Evolutionary conservation across 441 rosid genomes (phyloP).

Genomic region (Arabidopsis lyrata): DNA sequence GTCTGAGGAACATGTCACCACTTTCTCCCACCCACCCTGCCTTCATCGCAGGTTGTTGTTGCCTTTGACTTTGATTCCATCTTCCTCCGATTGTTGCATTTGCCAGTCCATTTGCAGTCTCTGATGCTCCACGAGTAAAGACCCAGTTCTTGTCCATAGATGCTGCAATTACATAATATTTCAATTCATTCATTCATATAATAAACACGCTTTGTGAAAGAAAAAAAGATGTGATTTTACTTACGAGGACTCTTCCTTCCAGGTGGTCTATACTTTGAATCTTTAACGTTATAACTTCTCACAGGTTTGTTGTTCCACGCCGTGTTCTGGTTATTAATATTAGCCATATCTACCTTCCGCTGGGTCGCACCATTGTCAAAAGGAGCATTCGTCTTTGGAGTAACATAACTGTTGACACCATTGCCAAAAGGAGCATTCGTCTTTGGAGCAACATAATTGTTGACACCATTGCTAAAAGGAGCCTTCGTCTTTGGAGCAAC

Average conservation of each 20-base stretch:
- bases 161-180: conserved; percentile 43
- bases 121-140: conserved; percentile 51
- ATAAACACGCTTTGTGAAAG: not conserved
- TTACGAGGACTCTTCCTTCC: conserved; percentile 85
- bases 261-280: conserved; percentile 68
- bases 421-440: conserved; percentile 53
- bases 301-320: conserved; percentile 55
- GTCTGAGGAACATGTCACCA: conserved; percentile 60
- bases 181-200: not conserved
- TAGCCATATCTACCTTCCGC: conserved; percentile 64
- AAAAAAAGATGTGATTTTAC: conserved; percentile 24
- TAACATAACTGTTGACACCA: conserved; percentile 47
- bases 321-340: conserved; percentile 68
- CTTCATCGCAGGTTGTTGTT: conserved; percentile 68
- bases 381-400: conserved; percentile 56
- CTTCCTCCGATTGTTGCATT: conserved; percentile 53
- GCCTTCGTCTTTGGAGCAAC: conserved; percentile 52
- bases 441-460: conserved; percentile 52
- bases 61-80: conserved; percentile 27
- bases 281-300: conserved; percentile 52
- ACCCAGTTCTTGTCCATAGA: conserved; percentile 51
- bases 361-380: conserved; percentile 61
- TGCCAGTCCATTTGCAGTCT: conserved; percentile 57
- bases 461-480: conserved; percentile 52
- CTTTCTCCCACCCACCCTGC: conserved; percentile 75